Evolutionary conservation across 2,329 filamentous ascomycete genomes (phyloP), one percentile per base, ranked within the genome.

Genomic region (Cordyceps farinosa): DNA sequence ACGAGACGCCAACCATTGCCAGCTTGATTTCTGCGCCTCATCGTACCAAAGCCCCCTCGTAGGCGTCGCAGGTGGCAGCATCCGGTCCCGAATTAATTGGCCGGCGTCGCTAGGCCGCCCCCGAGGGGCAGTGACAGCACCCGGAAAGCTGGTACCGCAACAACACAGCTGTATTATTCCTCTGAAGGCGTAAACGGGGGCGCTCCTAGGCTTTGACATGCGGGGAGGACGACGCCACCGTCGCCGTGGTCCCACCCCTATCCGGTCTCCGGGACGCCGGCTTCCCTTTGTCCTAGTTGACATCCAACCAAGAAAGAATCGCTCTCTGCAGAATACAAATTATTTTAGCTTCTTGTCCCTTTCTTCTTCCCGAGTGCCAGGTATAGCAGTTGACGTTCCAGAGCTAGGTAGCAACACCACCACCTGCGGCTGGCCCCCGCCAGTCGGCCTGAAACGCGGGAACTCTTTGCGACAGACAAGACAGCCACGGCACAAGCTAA

Each of bases 371-470:
- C 29, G 8, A 5, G n/a, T 34, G 27, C 48, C 30, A 51, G 13
- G 48, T 32, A 51, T 51, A 34, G 17, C 15, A 32, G 48, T n/a
- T 34, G 48, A 11, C 13, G 48, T 55, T 44, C 38, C 53, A 56
- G 45, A 8, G 42, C 40, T 30, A 34, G n/a, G 11, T 29, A 17
- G n/a, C 27, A n/a, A 9, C 9, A n/a, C 44, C 3, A 15, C 54
- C 32, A 17, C 17, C 55, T 47, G n/a, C 55, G 30, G 29, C 48
- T 34, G 29, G n/a, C 6, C 42, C n/a, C 55, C 44, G n/a, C 40
- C 32, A 27, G n/a, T 10, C n/a, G 44, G 48, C 55, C 55, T 58
- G 55, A 58, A 58, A 58, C 55, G 44, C 55, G 15, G n/a, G 22
- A 17, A 34, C 30, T 38, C 30, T 27, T 36, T 48, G 55, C 30